Evolutionary conservation across 768 basidiomycete genomes (phyloP).

Genomic region (Candolleomyces eurysporus): DNA sequence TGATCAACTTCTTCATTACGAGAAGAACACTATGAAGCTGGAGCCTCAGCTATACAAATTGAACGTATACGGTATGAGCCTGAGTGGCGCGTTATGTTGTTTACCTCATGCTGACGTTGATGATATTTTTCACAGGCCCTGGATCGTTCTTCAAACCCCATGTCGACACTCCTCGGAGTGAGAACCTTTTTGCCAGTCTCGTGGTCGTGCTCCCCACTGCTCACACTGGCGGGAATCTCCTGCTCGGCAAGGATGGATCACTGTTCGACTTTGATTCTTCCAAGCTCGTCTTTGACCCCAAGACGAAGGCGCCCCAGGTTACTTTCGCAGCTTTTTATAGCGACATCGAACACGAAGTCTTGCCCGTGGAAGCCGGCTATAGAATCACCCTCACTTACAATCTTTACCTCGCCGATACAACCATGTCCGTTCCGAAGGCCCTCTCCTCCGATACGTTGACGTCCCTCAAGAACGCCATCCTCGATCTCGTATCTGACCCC

Average conservation of each 20-base stretch:
- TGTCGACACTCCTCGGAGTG: slow-evolving; percentile 43
- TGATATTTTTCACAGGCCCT: slow-evolving; percentile 22
- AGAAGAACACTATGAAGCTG: slow-evolving; percentile 15
- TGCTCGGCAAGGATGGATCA: slow-evolving; percentile 34
- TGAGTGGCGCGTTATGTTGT: neutral
- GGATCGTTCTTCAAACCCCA: slow-evolving; percentile 51
- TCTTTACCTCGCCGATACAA: slow-evolving; percentile 24
- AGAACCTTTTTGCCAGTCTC: slow-evolving; percentile 50
- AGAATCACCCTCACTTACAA: slow-evolving; percentile 43
- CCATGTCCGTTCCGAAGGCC: neutral
- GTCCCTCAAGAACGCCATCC: slow-evolving; percentile 17
- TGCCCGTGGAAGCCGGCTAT: slow-evolving; percentile 31
- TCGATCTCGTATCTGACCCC: slow-evolving; percentile 22
- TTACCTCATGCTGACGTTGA: neutral
- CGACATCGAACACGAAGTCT: slow-evolving; percentile 42
- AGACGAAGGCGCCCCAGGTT: slow-evolving; percentile 19
- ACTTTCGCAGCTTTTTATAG: slow-evolving; percentile 35
- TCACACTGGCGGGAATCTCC: slow-evolving; percentile 44
- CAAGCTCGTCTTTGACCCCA: slow-evolving; percentile 8
- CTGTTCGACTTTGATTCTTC: slow-evolving; percentile 31
- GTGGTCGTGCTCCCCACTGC: slow-evolving; percentile 47
- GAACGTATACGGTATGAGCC: slow-evolving; percentile 33
- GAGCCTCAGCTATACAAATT: slow-evolving; percentile 31
- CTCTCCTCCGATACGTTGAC: slow-evolving; percentile 1
- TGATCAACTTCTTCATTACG: slow-evolving; percentile 14